These are phyloP conservation scores for Cordyceps javanica DNA, from an alignment of 2,329 filamentous ascomycete species.

Conservation along the genomic window DNA sequence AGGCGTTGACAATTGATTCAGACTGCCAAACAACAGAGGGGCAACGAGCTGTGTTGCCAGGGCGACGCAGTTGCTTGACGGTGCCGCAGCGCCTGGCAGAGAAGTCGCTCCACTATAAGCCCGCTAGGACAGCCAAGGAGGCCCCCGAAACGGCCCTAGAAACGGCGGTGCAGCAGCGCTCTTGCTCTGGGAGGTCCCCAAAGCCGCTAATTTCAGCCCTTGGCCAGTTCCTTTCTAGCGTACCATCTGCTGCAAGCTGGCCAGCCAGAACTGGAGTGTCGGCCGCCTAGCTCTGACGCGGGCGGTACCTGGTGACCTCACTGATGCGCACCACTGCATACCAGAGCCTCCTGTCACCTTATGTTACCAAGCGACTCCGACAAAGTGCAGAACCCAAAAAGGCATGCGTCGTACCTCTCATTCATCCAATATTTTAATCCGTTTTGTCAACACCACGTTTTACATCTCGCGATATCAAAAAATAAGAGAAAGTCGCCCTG, in stretches of 20 bases:
- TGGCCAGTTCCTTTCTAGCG: neutral
- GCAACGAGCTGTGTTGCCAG: constrained; percentile 16
- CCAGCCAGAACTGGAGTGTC: neutral
- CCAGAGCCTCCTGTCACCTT: neutral
- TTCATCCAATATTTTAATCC: neutral
- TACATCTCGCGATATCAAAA: constrained; percentile 19
- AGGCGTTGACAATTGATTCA: constrained; percentile 9
- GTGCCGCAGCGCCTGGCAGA: neutral
- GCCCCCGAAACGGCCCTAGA: neutral
- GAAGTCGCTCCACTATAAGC: neutral
- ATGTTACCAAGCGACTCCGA: neutral
- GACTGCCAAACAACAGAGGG: constrained; percentile 19
- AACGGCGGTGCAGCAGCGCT: neutral
- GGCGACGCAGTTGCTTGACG: constrained; percentile 9
- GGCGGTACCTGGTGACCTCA: constrained; percentile 1
- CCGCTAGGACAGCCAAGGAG: too few relatives aligned
- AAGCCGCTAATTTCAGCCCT: neutral
- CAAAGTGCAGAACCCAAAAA: neutral
- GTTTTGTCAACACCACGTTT: constrained; percentile 5
- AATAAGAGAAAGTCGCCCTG: constrained; percentile 15
- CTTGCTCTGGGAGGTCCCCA: neutral
- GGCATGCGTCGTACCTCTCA: neutral
- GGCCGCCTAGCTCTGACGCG: neutral
- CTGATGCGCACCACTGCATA: neutral
- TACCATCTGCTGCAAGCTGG: too few relatives aligned